Percentiles rank a stretch among this genome's conserved stretches.
Evolutionary conservation across 345 rosid genomes (phyloP).

Genomic region (Angophora floribunda): DNA sequence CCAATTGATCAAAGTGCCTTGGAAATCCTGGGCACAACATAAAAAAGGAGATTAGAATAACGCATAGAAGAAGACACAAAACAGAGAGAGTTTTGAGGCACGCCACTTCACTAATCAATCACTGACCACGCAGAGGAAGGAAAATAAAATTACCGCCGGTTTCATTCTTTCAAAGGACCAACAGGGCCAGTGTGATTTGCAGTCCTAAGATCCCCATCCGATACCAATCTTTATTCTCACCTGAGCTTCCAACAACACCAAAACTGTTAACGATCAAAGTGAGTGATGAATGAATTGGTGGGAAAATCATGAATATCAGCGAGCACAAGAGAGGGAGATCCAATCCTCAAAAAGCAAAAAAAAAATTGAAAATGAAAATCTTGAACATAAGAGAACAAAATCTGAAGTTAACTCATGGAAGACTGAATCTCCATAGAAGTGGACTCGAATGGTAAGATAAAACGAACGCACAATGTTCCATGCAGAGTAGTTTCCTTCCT

Average conservation of each 20-base stretch:
- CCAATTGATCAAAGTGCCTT: slow-evolving; percentile 4
- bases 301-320: background rate
- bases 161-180: slow-evolving; percentile 1
- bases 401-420: background rate
- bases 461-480: background rate
- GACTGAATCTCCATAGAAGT: background rate
- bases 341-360: background rate
- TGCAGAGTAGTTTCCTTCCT: background rate
- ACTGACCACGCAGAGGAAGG: background rate
- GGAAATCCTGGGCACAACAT: background rate
- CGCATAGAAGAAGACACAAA: background rate
- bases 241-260: background rate
- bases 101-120: background rate
- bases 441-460: background rate
- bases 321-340: background rate
- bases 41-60: background rate
- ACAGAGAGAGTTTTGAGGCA: background rate
- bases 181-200: background rate
- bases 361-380: background rate
- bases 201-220: background rate
- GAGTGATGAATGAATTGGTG: background rate
- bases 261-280: background rate
- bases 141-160: background rate
- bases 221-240: background rate
- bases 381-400: background rate